These are phyloP conservation scores for Penicillium corylophilum DNA, from an alignment of 2,329 filamentous ascomycete genomes.

Conservation along the genomic window DNA sequence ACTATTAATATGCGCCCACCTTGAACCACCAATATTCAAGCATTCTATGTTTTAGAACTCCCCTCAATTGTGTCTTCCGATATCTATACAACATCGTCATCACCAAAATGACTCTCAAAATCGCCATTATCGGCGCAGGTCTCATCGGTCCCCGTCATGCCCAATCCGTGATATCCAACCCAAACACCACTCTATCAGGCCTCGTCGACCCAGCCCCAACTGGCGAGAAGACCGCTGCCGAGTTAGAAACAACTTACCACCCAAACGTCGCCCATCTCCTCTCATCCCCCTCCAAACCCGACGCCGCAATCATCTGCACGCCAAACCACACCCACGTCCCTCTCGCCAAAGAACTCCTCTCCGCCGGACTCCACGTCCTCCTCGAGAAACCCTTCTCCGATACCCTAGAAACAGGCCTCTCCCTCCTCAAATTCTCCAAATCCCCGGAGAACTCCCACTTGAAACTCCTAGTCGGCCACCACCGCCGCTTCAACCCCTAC, in stretches of 20 bases:
- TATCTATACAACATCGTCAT: not conserved
- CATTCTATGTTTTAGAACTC: not conserved
- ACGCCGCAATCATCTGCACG: conserved; percentile 59
- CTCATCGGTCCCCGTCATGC: conserved; percentile 54
- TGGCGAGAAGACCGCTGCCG: conserved; percentile 35
- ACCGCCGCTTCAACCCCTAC: conserved; percentile 60
- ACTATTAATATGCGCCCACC: not conserved
- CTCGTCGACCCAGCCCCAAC: conserved; percentile 49
- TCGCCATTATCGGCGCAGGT: conserved; percentile 51
- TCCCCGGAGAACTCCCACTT: conserved; percentile 27
- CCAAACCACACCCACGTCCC: conserved; percentile 60
- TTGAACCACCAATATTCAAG: not conserved
- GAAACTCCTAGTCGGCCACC: conserved; percentile 58
- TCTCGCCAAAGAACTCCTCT: conserved; percentile 50
- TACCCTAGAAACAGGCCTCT: conserved; percentile 25
- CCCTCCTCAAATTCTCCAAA: conserved; percentile 21
- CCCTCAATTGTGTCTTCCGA: not conserved
- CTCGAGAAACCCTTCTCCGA: conserved; percentile 59
- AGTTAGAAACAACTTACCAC: conserved; percentile 42
- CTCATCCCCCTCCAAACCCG: conserved; percentile 39
- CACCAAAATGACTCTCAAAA: conserved; percentile 26
- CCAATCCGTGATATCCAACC: conserved; percentile 42
- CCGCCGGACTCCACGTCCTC: conserved; percentile 52
- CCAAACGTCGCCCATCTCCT: conserved; percentile 47
- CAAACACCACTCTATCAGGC: conserved; percentile 42